Evolutionary conservation across 2,329 filamentous ascomycete genomes (phyloP), one percentile per base, ranked within the genome.

Genomic region (Cordyceps cateniannulata): DNA sequence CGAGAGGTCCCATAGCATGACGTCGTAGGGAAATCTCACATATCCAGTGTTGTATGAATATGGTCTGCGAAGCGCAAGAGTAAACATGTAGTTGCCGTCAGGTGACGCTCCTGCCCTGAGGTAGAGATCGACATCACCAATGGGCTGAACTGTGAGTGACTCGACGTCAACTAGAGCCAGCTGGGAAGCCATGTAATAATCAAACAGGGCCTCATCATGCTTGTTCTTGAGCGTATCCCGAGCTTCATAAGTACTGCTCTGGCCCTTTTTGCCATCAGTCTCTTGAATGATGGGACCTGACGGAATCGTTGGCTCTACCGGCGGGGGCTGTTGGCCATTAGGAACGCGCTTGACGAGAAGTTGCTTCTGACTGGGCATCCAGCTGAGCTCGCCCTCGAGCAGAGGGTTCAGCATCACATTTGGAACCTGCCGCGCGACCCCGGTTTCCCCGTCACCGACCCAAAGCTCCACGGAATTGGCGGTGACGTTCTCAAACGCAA

Each of bases 401-500:
- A 59, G 5, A 16, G 57, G 27, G 27, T 59, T 59, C 10, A 59
- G 5, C 1, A 48, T 35, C 16, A 59, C 49, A 16, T 53, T 38
- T 14, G 48, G 57, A 8, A 59, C 57, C 38, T 47, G 57, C 14
- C 49, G 38, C 3, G 50, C 49, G 25, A 42, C 25, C 12, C 57
- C 57, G 8, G 49, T 59, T n/a, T 45, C 25, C 8, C 48, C 57
- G 47, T 45, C 40, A 12, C 48, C 57, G 20, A 59, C 16, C 57
- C 57, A 59, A 27, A 59, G 57, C 25, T 59, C 57, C 10, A 59
- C 57, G n/a, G 57, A 52, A 20, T 7, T 16, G 48, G 57, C 25
- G 40, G 57, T 59, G 40, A 59, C n/a, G 57, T 59, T 59, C 25
- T 59, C 38, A 53, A 59, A 59, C 3, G 49, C 57, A 38, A 59